Evolutionary conservation across 768 basidiomycete species (phyloP).

Genomic region (Pleurotus giganteus): DNA sequence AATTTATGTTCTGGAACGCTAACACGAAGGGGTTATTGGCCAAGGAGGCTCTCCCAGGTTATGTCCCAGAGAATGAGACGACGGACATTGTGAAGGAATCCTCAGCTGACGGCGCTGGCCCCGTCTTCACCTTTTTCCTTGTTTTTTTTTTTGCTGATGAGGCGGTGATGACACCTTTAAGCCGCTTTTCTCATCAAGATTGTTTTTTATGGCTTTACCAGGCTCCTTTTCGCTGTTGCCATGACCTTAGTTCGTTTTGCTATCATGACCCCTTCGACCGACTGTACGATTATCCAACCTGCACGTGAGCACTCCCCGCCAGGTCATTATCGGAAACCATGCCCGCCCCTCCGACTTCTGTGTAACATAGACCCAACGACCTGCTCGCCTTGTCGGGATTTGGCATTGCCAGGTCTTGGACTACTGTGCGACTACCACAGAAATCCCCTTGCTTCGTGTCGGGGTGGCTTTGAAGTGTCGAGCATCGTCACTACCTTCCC

Average conservation of each 20-base stretch:
- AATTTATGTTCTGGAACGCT: conserved; percentile 91
- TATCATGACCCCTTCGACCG: conserved; percentile 9
- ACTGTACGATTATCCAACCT: conserved; percentile 1
- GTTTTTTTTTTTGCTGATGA: not conserved
- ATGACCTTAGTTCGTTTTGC: conserved; percentile 1
- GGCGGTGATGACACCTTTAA: conserved; percentile 6
- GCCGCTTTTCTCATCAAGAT: not conserved
- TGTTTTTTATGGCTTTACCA: not conserved
- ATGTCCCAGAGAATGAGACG: conserved; percentile 85
- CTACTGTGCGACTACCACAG: conserved; percentile 4
- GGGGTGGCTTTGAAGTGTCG: conserved; percentile 13
- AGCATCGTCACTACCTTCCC: conserved; percentile 18
- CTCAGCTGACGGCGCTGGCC: conserved; percentile 82
- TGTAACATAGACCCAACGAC: conserved; percentile 5
- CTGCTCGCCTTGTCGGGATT: not conserved
- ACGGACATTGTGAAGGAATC: conserved; percentile 84
- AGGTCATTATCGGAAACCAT: conserved; percentile 4
- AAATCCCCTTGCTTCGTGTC: conserved; percentile 8
- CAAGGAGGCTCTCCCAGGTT: conserved; percentile 83
- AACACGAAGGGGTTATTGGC: conserved; percentile 72
- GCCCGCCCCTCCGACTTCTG: not conserved
- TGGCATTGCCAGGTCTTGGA: not conserved
- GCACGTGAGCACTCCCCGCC: conserved; percentile 3
- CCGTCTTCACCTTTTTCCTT: not conserved
- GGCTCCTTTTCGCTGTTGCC: conserved; percentile 5